These are phyloP conservation scores for Microstegium vimineum DNA, from an alignment of 176 grass and related monocot species.

Conservation along the genomic window DNA sequence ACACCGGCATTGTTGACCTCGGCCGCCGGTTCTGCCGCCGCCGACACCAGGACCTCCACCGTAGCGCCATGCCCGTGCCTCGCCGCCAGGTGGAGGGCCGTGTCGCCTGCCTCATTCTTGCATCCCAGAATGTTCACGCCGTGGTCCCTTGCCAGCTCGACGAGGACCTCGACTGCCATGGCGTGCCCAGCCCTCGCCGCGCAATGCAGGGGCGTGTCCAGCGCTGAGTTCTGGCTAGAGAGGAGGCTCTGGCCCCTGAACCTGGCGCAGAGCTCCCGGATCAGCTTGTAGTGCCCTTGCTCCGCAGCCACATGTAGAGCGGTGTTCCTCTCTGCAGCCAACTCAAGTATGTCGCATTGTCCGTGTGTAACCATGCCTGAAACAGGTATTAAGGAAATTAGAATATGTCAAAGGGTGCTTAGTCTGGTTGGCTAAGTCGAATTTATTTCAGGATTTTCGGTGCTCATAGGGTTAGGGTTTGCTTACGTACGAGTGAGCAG, in stretches of 20 bases:
- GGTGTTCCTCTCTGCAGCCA: not conserved
- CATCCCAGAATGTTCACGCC: not conserved
- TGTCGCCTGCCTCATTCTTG: not conserved
- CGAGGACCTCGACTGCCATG: not conserved
- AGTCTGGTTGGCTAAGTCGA: too few species aligned
- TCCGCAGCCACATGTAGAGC: not conserved
- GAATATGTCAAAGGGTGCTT: too few species aligned
- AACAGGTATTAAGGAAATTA: not conserved
- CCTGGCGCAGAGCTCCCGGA: not conserved
- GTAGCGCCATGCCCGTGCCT: not conserved
- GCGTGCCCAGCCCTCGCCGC: not conserved
- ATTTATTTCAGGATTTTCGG: too few species aligned
- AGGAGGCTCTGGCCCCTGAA: not conserved
- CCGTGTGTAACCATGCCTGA: not conserved
- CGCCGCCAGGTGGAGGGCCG: not conserved
- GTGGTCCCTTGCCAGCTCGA: not conserved
- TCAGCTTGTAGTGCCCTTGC: not conserved
- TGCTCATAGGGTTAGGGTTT: too few species aligned
- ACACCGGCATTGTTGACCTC: not conserved
- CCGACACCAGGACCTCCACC: not conserved
- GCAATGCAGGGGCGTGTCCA: constrained; percentile 4
- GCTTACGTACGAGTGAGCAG: too few species aligned
- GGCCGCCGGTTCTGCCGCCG: not conserved
- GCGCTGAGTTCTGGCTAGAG: not conserved
- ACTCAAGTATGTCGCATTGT: not conserved